phyloP scores from a whole-genome alignment of 768 basidiomycete species.

The Pleurotus pulmonarius region DNA sequence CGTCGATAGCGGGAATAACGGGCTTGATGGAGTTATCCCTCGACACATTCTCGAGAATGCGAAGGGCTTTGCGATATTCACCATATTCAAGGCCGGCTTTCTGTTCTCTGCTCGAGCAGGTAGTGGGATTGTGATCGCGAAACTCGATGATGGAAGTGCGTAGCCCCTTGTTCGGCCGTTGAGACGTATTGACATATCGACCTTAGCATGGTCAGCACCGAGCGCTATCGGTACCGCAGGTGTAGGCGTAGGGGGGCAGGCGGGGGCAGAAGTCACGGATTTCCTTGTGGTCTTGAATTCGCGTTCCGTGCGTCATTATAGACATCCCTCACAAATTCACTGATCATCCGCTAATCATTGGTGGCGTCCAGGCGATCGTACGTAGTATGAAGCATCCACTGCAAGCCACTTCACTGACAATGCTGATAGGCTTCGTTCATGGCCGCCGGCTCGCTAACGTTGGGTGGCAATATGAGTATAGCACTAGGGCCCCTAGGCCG shows the following conservation, averaged over 20 bases:
- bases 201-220: slow-evolving; percentile 85
- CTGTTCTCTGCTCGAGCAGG: slow-evolving; percentile 80
- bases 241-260: slow-evolving; percentile 80
- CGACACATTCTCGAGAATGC: slow-evolving; percentile 46
- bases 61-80: slow-evolving; percentile 86
- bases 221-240: slow-evolving; percentile 94
- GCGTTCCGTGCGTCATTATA: slow-evolving; percentile 47
- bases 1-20: slow-evolving; percentile 75
- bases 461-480: slow-evolving; percentile 88
- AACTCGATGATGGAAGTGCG: slow-evolving; percentile 77
- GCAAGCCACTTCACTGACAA: not conserved
- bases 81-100: slow-evolving; percentile 75
- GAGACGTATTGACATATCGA: slow-evolving; percentile 2
- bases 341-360: slow-evolving; percentile 7
- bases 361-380: slow-evolving; percentile 52
- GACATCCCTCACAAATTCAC: not conserved
- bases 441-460: slow-evolving; percentile 86
- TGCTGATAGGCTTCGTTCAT: slow-evolving; percentile 73
- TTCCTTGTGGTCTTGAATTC: slow-evolving; percentile 89
- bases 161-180: slow-evolving; percentile 10
- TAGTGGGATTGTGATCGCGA: slow-evolving; percentile 86
- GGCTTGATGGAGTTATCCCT: slow-evolving; percentile 72
- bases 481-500: slow-evolving; percentile 91
- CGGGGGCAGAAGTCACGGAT: slow-evolving; percentile 86
- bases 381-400: slow-evolving; percentile 22